Evolutionary conservation across 306 rosid species (phyloP).

Genomic region (Medicago ruthenica): DNA sequence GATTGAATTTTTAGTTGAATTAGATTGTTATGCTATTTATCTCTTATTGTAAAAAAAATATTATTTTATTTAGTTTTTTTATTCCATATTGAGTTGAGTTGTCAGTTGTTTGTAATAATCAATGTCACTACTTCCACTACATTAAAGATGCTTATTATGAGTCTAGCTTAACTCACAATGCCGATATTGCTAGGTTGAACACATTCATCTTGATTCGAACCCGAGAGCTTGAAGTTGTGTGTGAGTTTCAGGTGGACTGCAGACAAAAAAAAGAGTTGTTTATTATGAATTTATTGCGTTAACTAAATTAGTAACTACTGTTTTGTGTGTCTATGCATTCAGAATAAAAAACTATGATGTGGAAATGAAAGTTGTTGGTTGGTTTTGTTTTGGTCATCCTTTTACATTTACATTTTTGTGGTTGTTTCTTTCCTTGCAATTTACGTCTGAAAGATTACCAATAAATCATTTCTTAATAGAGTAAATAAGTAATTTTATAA

Average conservation of each 20-base stretch:
- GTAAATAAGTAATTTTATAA: slow-evolving; percentile 26
- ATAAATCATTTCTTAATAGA: slow-evolving; percentile 29
- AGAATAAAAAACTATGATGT: slow-evolving; percentile 4
- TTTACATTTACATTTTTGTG: slow-evolving; percentile 27
- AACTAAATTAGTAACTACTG: no score
- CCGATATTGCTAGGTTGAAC: no score
- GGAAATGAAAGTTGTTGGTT: slow-evolving; percentile 31
- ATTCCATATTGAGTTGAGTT: not conserved
- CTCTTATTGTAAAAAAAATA: not conserved
- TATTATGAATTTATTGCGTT: slow-evolving; percentile 21
- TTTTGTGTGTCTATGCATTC: slow-evolving; percentile 18
- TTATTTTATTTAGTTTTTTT: not conserved
- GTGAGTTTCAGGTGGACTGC: no score
- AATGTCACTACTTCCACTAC: not conserved
- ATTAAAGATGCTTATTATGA: not conserved
- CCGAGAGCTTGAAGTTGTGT: no score
- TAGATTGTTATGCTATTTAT: not conserved
- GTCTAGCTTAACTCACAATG: no score
- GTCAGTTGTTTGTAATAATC: not conserved
- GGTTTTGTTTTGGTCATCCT: slow-evolving; percentile 9
- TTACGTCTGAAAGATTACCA: slow-evolving; percentile 21
- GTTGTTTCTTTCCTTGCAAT: slow-evolving; percentile 40
- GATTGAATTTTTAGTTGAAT: slow-evolving; percentile 32
- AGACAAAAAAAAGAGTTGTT: not conserved
- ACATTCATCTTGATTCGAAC: no score